Percentiles rank a stretch among this genome's conserved stretches.
phyloP scores from a whole-genome alignment of 208 protist genomes.

The Wallacemonas collosoma region DNA sequence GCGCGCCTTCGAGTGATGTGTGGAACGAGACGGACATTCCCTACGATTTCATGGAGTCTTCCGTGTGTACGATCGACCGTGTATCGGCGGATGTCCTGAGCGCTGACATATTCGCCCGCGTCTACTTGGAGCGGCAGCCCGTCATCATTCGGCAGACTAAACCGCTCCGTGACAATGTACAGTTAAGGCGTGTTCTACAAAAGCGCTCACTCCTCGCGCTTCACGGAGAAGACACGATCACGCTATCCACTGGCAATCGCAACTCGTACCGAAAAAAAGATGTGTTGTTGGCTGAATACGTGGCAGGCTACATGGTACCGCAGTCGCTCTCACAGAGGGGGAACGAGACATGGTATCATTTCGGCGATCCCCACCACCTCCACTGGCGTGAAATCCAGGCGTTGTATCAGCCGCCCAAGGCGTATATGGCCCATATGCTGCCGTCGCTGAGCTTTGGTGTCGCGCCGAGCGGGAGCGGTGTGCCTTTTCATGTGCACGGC shows the following conservation, averaged over 20 bases:
- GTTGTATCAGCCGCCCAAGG: slow-evolving; percentile 26
- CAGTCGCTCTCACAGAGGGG: slow-evolving; percentile 20
- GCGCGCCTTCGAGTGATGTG: background rate
- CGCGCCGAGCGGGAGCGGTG: slow-evolving; percentile 40
- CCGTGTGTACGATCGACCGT: slow-evolving; percentile 35
- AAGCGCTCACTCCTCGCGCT: slow-evolving; percentile 24
- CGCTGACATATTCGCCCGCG: slow-evolving; percentile 19
- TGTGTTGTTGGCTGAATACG: slow-evolving; percentile 24
- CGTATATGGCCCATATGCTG: slow-evolving; percentile 22
- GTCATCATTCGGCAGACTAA: slow-evolving; percentile 25
- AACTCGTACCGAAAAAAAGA: slow-evolving; percentile 41
- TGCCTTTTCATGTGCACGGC: slow-evolving; percentile 57
- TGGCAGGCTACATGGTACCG: slow-evolving; percentile 17
- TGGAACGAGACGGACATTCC: slow-evolving; percentile 14
- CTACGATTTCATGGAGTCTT: slow-evolving; percentile 23
- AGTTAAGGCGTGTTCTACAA: slow-evolving; percentile 5
- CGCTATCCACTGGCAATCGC: slow-evolving; percentile 38
- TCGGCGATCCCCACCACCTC: slow-evolving; percentile 38
- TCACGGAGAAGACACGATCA: slow-evolving; percentile 37
- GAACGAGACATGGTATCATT: slow-evolving; percentile 43
- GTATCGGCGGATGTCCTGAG: slow-evolving; percentile 19
- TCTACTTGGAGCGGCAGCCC: slow-evolving; percentile 26
- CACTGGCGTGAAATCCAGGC: slow-evolving; percentile 26
- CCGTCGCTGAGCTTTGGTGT: slow-evolving; percentile 47
- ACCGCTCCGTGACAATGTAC: background rate